Evolutionary conservation across 2,329 filamentous ascomycete species (phyloP), one percentile per base, ranked within the genome.

Genomic region (Fusarium bulbicola): DNA sequence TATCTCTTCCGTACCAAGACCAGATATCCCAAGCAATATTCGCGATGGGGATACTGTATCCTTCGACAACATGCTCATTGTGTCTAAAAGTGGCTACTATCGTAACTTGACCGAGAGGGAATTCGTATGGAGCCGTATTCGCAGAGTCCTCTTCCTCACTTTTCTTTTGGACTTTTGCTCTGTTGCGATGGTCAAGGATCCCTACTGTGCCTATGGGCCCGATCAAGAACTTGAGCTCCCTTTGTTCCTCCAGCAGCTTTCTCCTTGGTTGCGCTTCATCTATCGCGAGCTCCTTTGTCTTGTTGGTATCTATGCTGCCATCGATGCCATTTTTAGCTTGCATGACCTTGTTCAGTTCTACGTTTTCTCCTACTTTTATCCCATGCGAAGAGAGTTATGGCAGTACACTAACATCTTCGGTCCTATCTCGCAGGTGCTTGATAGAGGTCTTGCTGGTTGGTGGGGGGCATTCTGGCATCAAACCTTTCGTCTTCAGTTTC

Each of bases 381-480:
- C 89, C 13, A 80, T 83, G 47, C 83, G 85, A 47, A 81, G 79
- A 13, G 83, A 87, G 52, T 81, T 88, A 6, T 90, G 87, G 88
- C 84, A 86, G 54, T 84, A 86, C 68, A 85, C 89, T 2, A 82
- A 88, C 36, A 83, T 88, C 9, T 86, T 91, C 66, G 92, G 92
- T 18, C 84, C 84, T 26, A 83, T 87, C 62, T 76, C 76, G 1
- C 82, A 85, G 32, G 85, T 95, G 5, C 81, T 91, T 16, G 89
- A 94, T 69, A 85, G 89, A 66, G 95, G 95, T 0, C 85, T 98
- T 5, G 87, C 89, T 2, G 95, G 95, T 2, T 92, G 92, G 82
- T 98, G 95, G 95, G 91, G 93, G 49, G 86, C 85, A 28, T 95
- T 91, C 87, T 98, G 95, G 95, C 95, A 98, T 81, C 95, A 98